Base-by-base conservation (phyloP, 2,329 filamentous ascomycete species). In the Westerdykella aurantiaca region DNA sequence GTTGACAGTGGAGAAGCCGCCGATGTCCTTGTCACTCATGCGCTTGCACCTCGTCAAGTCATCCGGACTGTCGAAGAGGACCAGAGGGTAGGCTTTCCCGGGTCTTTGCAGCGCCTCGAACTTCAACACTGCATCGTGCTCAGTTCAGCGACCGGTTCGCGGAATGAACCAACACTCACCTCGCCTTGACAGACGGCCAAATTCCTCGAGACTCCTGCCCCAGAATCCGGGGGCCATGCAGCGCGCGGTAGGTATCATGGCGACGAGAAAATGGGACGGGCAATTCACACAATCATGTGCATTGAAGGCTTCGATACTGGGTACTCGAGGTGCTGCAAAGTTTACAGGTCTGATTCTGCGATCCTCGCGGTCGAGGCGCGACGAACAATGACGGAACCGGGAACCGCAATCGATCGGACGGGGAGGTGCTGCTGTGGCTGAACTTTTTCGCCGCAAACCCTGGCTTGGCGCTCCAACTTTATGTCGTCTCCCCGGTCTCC, bases 21-120 rank as follows among this genome's bases (percentile, higher is more conserved):
- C 91, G 18, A 95, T 88, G 58, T 91, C 85, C 45, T 76, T 75
- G 66, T 98, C 91, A 53, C 83, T 86, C 82, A 97, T 93, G 52
- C 86, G 74, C 66, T 95, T 93, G 66, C 74, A 76, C 44, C 51
- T 55, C 16, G 67, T 58, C 38, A 74, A 52, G 12, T 70, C 68
- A 31, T 70, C 66, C 6, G 69, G 64, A 11, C 66, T 50, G 35
- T 77, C 71, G 69, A 91, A 91, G 53, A 74, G 71, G 58, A 83
- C 78, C 29, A 93, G 75, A 6, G 77, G 72, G 46, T 79, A 80
- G 1, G 86, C 82, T 18, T 78, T 79, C 1, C 74, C 75, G 18
- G 85, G 79, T 21, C 76, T 77, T 53, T 80, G 81, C 56, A 88
- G 74, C 39, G 78, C 83, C 68, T 90, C 85, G 54, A 85, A 73